A percentile compares a stretch with the other conserved stretches of the same genome.
These are phyloP conservation scores for Rosellinia necatrix DNA, from an alignment of 2,329 filamentous ascomycete genomes.

Conservation along the genomic window DNA sequence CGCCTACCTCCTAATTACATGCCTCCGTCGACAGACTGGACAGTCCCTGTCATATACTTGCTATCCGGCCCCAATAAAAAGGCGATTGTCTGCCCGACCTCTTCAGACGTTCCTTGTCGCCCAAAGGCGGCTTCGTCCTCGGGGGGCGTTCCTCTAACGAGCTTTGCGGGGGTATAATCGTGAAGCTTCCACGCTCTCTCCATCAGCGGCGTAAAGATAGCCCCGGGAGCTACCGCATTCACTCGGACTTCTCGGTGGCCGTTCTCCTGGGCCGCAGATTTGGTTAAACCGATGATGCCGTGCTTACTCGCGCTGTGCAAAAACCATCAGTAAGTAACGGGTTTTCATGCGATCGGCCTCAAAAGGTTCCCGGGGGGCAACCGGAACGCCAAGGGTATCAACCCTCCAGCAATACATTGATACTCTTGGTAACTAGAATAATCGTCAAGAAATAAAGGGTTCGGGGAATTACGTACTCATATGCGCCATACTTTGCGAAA, in stretches of 20 bases:
- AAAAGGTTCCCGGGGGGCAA: not conserved
- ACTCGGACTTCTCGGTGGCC: conserved; percentile 50
- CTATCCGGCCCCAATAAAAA: conserved; percentile 54
- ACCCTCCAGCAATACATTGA: not conserved
- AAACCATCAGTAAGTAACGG: conserved; percentile 19
- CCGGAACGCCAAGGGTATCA: not conserved
- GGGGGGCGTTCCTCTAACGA: conserved; percentile 37
- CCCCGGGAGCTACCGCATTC: conserved; percentile 54
- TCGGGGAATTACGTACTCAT: conserved; percentile 34
- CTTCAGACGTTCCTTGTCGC: conserved; percentile 52
- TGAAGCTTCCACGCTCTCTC: conserved; percentile 47
- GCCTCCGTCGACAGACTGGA: conserved; percentile 53
- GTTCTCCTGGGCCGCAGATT: conserved; percentile 43
- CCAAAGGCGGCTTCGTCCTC: conserved; percentile 49
- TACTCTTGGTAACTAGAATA: not conserved
- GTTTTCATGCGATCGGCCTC: not conserved
- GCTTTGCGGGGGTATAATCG: conserved; percentile 41
- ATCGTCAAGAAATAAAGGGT: not conserved
- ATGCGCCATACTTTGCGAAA: conserved; percentile 46
- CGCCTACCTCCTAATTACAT: conserved; percentile 29
- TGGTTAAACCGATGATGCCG: conserved; percentile 44
- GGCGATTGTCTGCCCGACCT: conserved; percentile 51
- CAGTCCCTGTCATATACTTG: conserved; percentile 51
- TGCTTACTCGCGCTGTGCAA: conserved; percentile 29
- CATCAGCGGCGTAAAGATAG: conserved; percentile 57